Evolutionary conservation across 371 early-diverging fungal species (phyloP), one percentile per base, ranked within the genome.

Genomic region (Coemansia sp.): DNA sequence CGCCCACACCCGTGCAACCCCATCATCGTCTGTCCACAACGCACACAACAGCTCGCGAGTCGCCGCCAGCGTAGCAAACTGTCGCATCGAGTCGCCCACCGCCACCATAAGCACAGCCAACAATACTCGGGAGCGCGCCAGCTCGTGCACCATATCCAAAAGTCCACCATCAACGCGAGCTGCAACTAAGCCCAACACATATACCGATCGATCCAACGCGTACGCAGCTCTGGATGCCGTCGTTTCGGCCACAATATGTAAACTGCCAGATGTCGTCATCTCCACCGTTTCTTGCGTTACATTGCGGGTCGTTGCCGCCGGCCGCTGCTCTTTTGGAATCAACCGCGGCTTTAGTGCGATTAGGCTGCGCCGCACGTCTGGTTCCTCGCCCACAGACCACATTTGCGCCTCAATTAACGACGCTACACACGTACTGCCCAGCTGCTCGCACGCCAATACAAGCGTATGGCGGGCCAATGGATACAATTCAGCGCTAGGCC

Each of bases 341-440:
- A 73, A 57, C 22, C 68, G 75, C 18, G 76, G 76, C 57, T 68
- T 72, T 21, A 68, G 65, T 18, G 76, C 73, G 29, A 76, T 76
- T 29, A 68, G 47, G 37, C 61, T 64, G 13, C 75, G 68, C 2
- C 73, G 56, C 27, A 73, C 57, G 34, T 76, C 76, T 0, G 76
- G 76, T 59, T 76, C 68, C 24, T 73, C 75, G 55, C 61, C 53
- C n/a, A 74, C 40, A 2, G 34, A 34, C 76, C 76, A 76, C 59
- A 76, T 27, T 24, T 48, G 59, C 42, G 34, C 21, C 13, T 53
- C 68, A 11, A 76, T 61, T n/a, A 54, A n/a, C 52, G 21, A 16
- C 0, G 55, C 48, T 3, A 58, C 21, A 10, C 11, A n/a, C 26
- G 29, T 11, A 24, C 2, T 45, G 37, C 4, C 37, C 31, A 3